A percentile compares a stretch with the other conserved stretches of the same genome.
Conservation (phyloP, 108 stramenopile genomes). For the Pseudonitzschia delicatissima region DNA sequence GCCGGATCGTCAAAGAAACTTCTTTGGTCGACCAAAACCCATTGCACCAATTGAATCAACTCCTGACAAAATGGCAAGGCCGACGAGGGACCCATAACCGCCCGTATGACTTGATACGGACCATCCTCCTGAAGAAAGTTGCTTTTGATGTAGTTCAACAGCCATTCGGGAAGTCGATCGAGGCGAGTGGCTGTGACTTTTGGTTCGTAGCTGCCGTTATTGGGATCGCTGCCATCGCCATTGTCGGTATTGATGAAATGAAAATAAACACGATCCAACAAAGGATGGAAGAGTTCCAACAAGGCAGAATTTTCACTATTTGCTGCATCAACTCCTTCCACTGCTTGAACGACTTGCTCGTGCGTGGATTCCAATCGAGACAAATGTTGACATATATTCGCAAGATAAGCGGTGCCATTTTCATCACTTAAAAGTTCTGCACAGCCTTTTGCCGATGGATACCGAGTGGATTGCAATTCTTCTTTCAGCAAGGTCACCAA, state of each 20-base stretch:
- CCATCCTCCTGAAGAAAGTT: slow-evolving; percentile 30
- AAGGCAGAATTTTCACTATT: slow-evolving; percentile 3
- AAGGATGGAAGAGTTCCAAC: slow-evolving; percentile 20
- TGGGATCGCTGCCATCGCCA: not conserved
- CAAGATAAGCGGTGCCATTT: not conserved
- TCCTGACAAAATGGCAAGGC: slow-evolving; percentile 49
- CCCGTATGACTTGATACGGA: not conserved
- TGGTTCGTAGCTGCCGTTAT: not conserved
- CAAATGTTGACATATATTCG: slow-evolving; percentile 6
- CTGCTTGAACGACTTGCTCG: not conserved
- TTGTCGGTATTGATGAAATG: slow-evolving; percentile 67
- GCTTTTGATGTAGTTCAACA: slow-evolving; percentile 64
- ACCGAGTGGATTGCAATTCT: slow-evolving; percentile 17
- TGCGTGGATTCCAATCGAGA: slow-evolving; percentile 11
- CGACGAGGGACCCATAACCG: slow-evolving; percentile 3
- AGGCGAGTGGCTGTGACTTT: slow-evolving; percentile 46
- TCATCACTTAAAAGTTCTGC: not conserved
- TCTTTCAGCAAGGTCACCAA: slow-evolving; percentile 10
- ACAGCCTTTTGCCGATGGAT: slow-evolving; percentile 13
- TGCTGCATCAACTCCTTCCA: slow-evolving; percentile 1
- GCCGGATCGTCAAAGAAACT: slow-evolving; percentile 60
- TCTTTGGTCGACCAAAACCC: slow-evolving; percentile 56
- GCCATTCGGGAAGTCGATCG: slow-evolving; percentile 79
- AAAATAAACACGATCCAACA: slow-evolving; percentile 33
- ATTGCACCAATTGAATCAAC: slow-evolving; percentile 52